Evolutionary conservation across 495 filamentous ascomycete genomes (phyloP).

Genomic region (Viridothelium virens): DNA sequence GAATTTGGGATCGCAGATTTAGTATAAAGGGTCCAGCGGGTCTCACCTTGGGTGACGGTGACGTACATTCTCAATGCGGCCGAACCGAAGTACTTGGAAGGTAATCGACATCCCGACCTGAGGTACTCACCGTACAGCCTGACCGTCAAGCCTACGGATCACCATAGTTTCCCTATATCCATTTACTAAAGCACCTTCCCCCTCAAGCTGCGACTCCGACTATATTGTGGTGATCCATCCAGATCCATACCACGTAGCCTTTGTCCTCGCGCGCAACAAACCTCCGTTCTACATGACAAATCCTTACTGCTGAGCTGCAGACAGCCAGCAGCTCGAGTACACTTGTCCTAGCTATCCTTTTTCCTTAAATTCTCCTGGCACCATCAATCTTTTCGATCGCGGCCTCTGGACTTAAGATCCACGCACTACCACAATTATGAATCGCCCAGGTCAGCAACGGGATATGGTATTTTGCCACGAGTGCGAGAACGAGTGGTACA

Average conservation of each 20-base stretch:
- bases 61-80: not conserved
- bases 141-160: not conserved
- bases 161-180: not conserved
- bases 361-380: not conserved
- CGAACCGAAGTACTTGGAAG: not conserved
- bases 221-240: not conserved
- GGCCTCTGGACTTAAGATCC: not conserved
- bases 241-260: not conserved
- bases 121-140: not conserved
- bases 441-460: slow-evolving; percentile 26
- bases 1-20: not conserved
- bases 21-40: not conserved
- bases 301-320: not conserved
- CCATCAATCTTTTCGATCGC: not conserved
- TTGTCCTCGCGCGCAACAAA: not conserved
- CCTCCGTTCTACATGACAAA: not conserved
- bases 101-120: not conserved
- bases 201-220: not conserved
- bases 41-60: not conserved
- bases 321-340: not conserved
- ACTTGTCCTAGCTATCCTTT: not conserved
- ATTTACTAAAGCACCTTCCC: not conserved
- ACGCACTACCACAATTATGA: not conserved
- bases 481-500: slow-evolving; percentile 72
- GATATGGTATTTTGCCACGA: slow-evolving; percentile 76